Evolutionary conservation across 2,329 filamentous ascomycete genomes (phyloP), one percentile per base, ranked within the genome.

Genomic region (Pseudocercospora vitis): DNA sequence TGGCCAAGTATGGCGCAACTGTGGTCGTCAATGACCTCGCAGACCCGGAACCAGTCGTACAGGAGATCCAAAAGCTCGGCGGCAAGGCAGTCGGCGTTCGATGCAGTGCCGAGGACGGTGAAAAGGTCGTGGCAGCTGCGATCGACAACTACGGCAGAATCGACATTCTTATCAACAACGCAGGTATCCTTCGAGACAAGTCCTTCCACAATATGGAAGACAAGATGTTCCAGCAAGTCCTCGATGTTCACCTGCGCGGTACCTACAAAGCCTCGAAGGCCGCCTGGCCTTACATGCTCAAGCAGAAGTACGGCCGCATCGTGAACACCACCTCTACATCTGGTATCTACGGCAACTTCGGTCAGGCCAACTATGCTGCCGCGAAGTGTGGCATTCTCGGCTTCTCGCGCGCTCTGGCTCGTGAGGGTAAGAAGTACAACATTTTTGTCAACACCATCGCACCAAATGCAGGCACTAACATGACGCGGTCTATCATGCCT

Each of bases 261-360:
- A 99, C 94, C 57, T 99, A 95, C 79, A 95, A 96, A 78, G 84
- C 92, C 62, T 92, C 90, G 70, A 96, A 96, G 82, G 94, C 94
- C 57, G 94, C 94, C 16, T 99, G 92, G 91, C 94, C 94, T 47
- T 88, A 95, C 74, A 89, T 99, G 80, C 81, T 97, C 48, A 96
- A 96, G 82, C 94, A 99, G 75, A 97, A 96, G 81, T 99, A 96
- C 68, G 94, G 94, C 63, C 90, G 94, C 67, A 85, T 99, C 57
- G 81, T 99, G 69, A 99, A 99, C 81, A 99, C 94, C 44, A 94
- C 94, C 33, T 95, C 90, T 29, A 97, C 94, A 45, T 95, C 88
- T 65, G 94, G 94, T 74, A 95, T 99, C 73, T 99, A 99, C 72
- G 94, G 94, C 65, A 99, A 96, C 82, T 99, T 99, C 71, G 94